A percentile compares a stretch with the other conserved stretches of the same genome.
Conservation (phyloP, 257 asterid species). For the Cordia subcordata region DNA sequence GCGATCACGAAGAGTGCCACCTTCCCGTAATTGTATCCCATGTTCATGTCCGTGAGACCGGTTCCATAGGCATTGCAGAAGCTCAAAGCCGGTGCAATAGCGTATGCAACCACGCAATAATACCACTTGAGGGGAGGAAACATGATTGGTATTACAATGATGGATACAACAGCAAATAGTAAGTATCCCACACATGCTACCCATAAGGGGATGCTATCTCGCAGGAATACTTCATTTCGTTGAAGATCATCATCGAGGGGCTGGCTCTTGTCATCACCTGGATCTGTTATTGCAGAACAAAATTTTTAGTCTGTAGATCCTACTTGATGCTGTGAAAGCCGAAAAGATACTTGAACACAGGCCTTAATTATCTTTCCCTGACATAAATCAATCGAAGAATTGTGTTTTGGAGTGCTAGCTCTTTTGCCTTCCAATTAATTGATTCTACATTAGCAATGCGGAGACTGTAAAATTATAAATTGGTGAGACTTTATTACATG, state of each 20-base stretch:
- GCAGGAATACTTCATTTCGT: conserved; percentile 26
- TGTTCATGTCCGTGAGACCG: conserved; percentile 41
- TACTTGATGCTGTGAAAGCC: not conserved
- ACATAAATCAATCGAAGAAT: too few relatives aligned
- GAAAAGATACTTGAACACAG: not conserved
- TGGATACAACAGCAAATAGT: conserved; percentile 22
- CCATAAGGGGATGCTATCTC: conserved; percentile 34
- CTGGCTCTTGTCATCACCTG: conserved; percentile 6
- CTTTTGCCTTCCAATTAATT: too few relatives aligned
- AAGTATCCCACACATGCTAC: conserved; percentile 23
- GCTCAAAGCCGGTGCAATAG: conserved; percentile 34
- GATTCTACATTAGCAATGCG: too few relatives aligned
- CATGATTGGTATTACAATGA: conserved; percentile 31
- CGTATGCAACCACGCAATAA: conserved; percentile 25
- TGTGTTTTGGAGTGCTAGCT: too few relatives aligned
- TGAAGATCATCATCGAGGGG: conserved; percentile 15
- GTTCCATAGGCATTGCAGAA: conserved; percentile 45
- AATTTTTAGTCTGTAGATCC: not conserved
- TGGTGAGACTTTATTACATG: conserved; percentile 20
- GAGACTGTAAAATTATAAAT: too few relatives aligned
- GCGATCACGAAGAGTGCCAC: conserved; percentile 34
- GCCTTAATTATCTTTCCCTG: too few relatives aligned
- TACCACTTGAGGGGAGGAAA: conserved; percentile 38
- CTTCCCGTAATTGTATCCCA: conserved; percentile 43
- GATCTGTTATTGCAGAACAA: conserved; percentile 6